Evolutionary conservation across 768 basidiomycete genomes (phyloP).

Genomic region (Naganishia onofrii): DNA sequence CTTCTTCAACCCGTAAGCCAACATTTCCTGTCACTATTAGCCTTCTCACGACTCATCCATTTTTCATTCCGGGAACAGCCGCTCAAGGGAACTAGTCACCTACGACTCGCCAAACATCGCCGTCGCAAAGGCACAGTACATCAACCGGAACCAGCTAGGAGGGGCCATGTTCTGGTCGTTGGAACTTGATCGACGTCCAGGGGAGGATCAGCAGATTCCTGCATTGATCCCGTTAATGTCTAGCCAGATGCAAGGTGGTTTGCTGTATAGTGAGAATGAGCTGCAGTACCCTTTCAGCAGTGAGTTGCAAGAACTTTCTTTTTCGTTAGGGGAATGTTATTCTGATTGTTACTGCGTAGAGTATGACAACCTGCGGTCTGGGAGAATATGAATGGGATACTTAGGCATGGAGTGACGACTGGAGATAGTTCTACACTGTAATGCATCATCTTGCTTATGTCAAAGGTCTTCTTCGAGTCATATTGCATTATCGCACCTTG

Average conservation of each 20-base stretch:
- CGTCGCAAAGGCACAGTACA: conserved; percentile 67
- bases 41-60: not conserved
- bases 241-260: conserved; percentile 69
- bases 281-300: conserved; percentile 60
- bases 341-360: conserved; percentile 27
- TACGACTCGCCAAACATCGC: conserved; percentile 72
- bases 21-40: not conserved
- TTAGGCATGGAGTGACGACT: too few species aligned
- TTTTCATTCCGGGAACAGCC: not conserved
- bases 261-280: conserved; percentile 77
- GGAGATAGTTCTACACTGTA: too few species aligned
- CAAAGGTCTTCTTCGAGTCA: too few species aligned
- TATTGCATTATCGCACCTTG: too few species aligned
- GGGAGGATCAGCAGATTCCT: conserved; percentile 67
- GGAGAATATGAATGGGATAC: not conserved
- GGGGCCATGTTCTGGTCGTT: conserved; percentile 81
- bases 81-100: conserved; percentile 57
- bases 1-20: conserved; percentile 68
- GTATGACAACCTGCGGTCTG: conserved; percentile 41
- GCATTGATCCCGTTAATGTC: conserved; percentile 66
- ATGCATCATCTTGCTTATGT: too few species aligned
- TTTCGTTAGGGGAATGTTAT: conserved; percentile 59
- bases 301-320: conserved; percentile 48
- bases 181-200: conserved; percentile 50
- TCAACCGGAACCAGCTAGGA: conserved; percentile 69